These are phyloP conservation scores for Aureobasidium sp. DNA, from an alignment of 2,329 filamentous ascomycete genomes.

Conservation along the genomic window DNA sequence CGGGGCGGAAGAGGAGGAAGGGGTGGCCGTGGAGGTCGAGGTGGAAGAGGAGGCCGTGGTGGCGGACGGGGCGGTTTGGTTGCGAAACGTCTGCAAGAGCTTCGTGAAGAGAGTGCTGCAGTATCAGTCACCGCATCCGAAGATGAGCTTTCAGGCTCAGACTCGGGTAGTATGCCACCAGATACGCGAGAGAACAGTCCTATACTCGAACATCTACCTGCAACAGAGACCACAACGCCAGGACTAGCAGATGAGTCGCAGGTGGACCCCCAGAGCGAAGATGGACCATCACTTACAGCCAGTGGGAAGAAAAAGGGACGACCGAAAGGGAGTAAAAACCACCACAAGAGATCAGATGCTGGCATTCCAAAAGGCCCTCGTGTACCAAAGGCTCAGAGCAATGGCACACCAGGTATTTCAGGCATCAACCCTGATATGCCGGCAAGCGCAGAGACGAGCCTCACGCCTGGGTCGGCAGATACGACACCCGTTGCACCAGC, in stretches of 20 bases:
- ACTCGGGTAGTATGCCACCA: slow-evolving; percentile 20
- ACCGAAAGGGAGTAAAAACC: slow-evolving; percentile 42
- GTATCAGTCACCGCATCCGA: slow-evolving; percentile 20
- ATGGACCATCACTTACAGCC: slow-evolving; percentile 2
- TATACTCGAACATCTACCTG: not conserved
- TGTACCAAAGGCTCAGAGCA: slow-evolving; percentile 20
- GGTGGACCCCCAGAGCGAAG: slow-evolving; percentile 5
- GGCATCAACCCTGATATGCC: not conserved
- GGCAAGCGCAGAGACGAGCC: not conserved
- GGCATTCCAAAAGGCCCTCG: slow-evolving; percentile 45
- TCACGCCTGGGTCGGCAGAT: not conserved
- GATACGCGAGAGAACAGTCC: slow-evolving; percentile 16
- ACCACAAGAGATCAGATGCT: slow-evolving; percentile 39
- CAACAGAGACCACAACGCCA: slow-evolving; percentile 20
- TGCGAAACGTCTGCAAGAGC: slow-evolving; percentile 38
- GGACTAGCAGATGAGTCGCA: slow-evolving; percentile 3
- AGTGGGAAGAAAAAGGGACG: slow-evolving; percentile 27
- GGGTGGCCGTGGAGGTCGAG: slow-evolving; percentile 14
- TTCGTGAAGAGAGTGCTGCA: slow-evolving; percentile 37
- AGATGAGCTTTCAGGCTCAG: slow-evolving; percentile 24
- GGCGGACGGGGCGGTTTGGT: slow-evolving; percentile 11
- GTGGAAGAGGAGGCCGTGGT: slow-evolving; percentile 14
- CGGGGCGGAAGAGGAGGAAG: slow-evolving; percentile 16
- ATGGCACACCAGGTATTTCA: not conserved
- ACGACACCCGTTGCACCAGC: not conserved